Conservation (phyloP, 2,329 filamentous ascomycete species). For the Fusarium haematococcum region DNA sequence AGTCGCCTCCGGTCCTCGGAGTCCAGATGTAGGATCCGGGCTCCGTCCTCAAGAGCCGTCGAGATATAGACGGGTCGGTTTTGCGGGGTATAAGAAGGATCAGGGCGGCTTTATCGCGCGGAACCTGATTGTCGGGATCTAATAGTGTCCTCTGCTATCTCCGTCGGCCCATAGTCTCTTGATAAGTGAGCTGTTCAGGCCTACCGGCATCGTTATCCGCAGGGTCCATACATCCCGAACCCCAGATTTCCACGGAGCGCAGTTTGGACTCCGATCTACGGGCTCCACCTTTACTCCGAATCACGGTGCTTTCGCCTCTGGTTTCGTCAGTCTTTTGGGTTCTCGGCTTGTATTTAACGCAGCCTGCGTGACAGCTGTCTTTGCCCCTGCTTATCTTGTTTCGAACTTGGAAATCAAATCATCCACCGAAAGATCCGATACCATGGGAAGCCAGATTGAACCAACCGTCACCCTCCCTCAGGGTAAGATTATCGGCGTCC, state of each 20-base stretch:
- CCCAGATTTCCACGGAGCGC: constrained; percentile 5
- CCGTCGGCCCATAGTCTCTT: neutral
- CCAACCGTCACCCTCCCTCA: constrained; percentile 34
- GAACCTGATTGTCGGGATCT: neutral
- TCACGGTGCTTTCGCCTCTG: neutral
- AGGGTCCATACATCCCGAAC: neutral
- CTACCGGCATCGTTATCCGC: neutral
- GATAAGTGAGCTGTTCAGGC: neutral
- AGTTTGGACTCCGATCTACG: constrained; percentile 26
- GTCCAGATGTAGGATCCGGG: constrained; percentile 20
- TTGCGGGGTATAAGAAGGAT: constrained; percentile 16
- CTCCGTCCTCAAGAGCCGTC: neutral
- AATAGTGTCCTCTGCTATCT: neutral
- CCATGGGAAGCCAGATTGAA: constrained; percentile 27
- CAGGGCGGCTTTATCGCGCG: neutral
- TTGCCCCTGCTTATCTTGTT: neutral
- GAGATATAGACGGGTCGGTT: constrained; percentile 2
- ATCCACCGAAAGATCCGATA: neutral
- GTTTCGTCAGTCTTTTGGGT: neutral
- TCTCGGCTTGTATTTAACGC: constrained; percentile 3
- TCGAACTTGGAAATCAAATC: neutral
- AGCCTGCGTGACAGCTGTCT: neutral
- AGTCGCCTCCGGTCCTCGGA: constrained; percentile 20
- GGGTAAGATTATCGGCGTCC: constrained; percentile 37
- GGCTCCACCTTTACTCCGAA: neutral